Evolutionary conservation across 2,329 filamentous ascomycete species (phyloP).

Genomic region (Fusarium verrucosum): DNA sequence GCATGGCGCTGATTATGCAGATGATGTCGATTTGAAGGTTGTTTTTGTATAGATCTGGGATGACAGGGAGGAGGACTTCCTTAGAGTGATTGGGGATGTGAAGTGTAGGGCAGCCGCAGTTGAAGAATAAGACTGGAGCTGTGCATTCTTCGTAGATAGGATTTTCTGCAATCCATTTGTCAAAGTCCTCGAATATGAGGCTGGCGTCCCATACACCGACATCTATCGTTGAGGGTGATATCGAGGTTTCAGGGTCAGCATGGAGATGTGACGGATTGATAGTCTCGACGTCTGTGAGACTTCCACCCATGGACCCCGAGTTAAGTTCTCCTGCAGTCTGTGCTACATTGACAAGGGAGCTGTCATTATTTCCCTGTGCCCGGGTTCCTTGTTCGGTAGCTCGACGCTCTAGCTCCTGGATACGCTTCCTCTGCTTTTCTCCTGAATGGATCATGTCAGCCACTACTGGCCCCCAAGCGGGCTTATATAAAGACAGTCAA

Average conservation of each 20-base stretch:
- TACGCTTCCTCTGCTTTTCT: conserved; percentile 43
- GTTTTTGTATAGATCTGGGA: conserved; percentile 41
- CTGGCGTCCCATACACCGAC: not conserved
- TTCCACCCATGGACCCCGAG: not conserved
- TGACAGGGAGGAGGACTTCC: conserved; percentile 37
- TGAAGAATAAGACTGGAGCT: conserved; percentile 33
- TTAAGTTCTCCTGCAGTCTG: not conserved
- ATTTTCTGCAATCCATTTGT: conserved; percentile 28
- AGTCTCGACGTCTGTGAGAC: conserved; percentile 8
- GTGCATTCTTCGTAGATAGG: conserved; percentile 3
- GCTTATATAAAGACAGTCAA: not conserved
- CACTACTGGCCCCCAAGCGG: not conserved
- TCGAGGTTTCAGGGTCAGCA: not conserved
- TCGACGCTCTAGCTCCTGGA: conserved; percentile 42
- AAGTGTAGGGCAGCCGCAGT: conserved; percentile 40
- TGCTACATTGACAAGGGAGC: not conserved
- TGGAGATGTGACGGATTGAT: conserved; percentile 35
- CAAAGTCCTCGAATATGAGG: conserved; percentile 16
- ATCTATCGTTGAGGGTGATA: conserved; percentile 4
- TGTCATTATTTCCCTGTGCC: not conserved
- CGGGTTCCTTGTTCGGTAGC: conserved; percentile 16
- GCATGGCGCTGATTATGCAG: conserved; percentile 39
- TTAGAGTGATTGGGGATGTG: conserved; percentile 36
- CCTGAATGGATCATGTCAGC: conserved; percentile 44
- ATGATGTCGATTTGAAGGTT: conserved; percentile 41